Evolutionary conservation across 2,329 filamentous ascomycete species (phyloP), one percentile per base, ranked within the genome.

Genomic region (Penicillium sp.): DNA sequence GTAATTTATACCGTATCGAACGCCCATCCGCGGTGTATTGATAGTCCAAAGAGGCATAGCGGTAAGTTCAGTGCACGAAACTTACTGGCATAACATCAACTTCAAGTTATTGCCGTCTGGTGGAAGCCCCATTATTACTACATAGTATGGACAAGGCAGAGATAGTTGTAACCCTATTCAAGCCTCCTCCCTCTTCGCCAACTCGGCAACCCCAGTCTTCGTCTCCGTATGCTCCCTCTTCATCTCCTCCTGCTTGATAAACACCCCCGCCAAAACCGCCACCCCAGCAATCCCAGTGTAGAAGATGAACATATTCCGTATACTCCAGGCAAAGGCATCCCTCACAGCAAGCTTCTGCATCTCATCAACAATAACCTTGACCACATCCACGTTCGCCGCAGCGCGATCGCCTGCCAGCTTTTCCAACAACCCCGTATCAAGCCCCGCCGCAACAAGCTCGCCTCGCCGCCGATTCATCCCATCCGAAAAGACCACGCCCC

Each of bases 401-500:
- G 81, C 81, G 26, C 78, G 69, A 38, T 73, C 70, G 0, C 80
- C 80, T 0, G 80, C 76, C 4, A 55, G 19, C 31, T 9, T 30
- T 2, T 6, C 3, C 69, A 64, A 80, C 21, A 41, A 3, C 2
- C 6, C 19, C 15, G 45, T 17, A 29, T 30, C 38, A 11, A 51
- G 46, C 9, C 56, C 56, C 3, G 47, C 47, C 6, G 19, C 31
- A 7, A 21, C 47, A 13, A 58, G 15, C 11, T 11, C 13, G 3
- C 13, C n/a, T 17, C 48, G 31, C 13, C 48, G 31, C 1, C 15
- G 7, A 21, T 35, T 15, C 56, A 58, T 58, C 3, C 48, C 21
- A 47, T 59, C 46, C 11, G 26, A 30, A n/a, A 59, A 59, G 9
- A 93, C 84, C 49, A 92, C 90, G n/a, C 90, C 88, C 26, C 91